Base-by-base conservation (phyloP, 2,329 filamentous ascomycete genomes). In the Helotiales sp. region DNA sequence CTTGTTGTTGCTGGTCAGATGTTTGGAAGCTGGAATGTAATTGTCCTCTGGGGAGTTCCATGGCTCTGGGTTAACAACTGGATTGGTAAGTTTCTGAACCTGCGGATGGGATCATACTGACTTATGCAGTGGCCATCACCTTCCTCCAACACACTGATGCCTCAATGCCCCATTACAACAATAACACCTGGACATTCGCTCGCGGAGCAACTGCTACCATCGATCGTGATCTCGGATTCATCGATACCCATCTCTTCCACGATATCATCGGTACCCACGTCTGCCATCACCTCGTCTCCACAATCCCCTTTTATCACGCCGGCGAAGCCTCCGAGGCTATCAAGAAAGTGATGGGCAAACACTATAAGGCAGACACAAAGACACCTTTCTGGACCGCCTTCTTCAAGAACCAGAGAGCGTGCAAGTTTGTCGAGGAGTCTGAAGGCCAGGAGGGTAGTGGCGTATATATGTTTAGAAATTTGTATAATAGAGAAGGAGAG, bases 121-220 rank as follows among this genome's bases (percentile, higher is more conserved):
- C 51, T 6, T 3, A 36, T 19, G 58, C 31, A 85, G 86, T 90
- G 19, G 86, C 86, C 62, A 90, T 90, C 69, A 90, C 87, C 48
- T 90, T 88, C 73, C 84, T 90, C 19, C 87, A 90, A 73, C 87
- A 90, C 78, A 88, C 85, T 55, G 83, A 89, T 38, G 69, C 66
- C 13, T 70, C 72, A 25, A 75, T 86, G 49, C 80, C 80, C 17
- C 81, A 87, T 71, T 87, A 84, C 69, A 78, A 81, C 25, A 78
- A 79, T 42, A 77, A 80, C 17, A 75, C 76, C 54, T 88, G 85
- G 85, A 84, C 80, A 22, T 88, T 82, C 65, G 79, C 83, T 60
- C 81, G 83, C 65, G 85, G 85, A 25, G 84, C 85, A 2, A 74
- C 83, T 13, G 80, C 82, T 33, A 88, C 85, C 3, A 77, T 88